phyloP scores from a whole-genome alignment of 2,329 filamentous ascomycete species.

The Corinectria fuckeliana region DNA sequence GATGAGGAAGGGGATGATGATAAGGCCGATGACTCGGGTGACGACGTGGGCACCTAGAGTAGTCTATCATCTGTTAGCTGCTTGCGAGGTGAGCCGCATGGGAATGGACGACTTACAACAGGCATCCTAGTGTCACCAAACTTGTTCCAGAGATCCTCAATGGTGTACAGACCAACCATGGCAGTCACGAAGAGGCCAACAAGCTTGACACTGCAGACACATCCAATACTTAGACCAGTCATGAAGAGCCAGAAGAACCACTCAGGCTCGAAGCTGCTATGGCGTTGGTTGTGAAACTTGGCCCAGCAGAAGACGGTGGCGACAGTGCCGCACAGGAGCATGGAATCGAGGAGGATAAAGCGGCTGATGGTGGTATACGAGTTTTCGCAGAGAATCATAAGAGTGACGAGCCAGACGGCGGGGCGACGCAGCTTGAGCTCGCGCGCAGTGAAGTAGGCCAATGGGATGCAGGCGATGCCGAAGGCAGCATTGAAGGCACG shows the following conservation, averaged over 20 bases:
- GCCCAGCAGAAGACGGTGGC: constrained; percentile 97
- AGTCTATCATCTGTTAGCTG: constrained; percentile 42
- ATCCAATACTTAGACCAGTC: constrained; percentile 94
- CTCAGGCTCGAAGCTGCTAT: constrained; percentile 84
- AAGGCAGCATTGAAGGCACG: constrained; percentile 96
- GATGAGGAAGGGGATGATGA: constrained; percentile 85
- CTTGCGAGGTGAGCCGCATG: neutral
- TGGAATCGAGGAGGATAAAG: constrained; percentile 97
- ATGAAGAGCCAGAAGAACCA: constrained; percentile 96
- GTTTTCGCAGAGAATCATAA: constrained; percentile 99
- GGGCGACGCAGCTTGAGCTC: constrained; percentile 87
- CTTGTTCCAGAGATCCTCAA: constrained; percentile 97
- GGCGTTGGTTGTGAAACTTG: constrained; percentile 89
- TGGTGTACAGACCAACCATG: constrained; percentile 92
- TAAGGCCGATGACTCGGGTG: constrained; percentile 84
- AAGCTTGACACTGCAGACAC: constrained; percentile 98
- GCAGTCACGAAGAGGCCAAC: constrained; percentile 96
- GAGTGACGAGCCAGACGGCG: constrained; percentile 90
- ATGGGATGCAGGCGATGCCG: constrained; percentile 87
- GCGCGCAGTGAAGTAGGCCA: constrained; percentile 94
- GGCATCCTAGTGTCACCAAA: constrained; percentile 95
- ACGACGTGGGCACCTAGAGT: constrained; percentile 79
- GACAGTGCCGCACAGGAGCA: constrained; percentile 99
- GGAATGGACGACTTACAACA: constrained; percentile 59
- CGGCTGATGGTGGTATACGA: constrained; percentile 99